These are phyloP conservation scores for Ephemerocybe angulata DNA, from an alignment of 768 basidiomycete species.

Conservation along the genomic window DNA sequence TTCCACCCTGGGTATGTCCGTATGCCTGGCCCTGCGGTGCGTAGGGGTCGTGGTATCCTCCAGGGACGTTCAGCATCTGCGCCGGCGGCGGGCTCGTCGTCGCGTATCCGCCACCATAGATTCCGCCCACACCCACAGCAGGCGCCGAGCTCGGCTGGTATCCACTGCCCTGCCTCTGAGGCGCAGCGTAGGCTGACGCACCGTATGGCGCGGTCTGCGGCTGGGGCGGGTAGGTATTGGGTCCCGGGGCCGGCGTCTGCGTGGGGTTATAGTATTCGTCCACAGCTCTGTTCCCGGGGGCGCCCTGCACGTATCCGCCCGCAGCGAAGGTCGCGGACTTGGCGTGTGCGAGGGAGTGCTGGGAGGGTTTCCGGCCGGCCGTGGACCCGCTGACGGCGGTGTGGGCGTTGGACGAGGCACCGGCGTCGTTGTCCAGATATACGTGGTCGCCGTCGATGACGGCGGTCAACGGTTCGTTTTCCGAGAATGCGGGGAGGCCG, in stretches of 20 bases:
- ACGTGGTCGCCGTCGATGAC: constrained; percentile 55
- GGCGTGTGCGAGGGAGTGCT: no score
- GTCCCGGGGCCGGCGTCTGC: constrained; percentile 29
- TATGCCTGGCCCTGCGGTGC: constrained; percentile 39
- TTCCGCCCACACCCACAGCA: constrained; percentile 10
- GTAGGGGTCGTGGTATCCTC: constrained; percentile 35
- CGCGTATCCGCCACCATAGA: constrained; percentile 7
- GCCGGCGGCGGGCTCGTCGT: constrained; percentile 27
- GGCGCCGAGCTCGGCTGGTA: constrained; percentile 16
- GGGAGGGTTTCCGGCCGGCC: neutral
- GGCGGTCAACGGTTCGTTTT: constrained; percentile 67
- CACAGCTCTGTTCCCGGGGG: constrained; percentile 63
- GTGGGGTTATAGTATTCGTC: constrained; percentile 64
- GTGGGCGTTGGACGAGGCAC: neutral
- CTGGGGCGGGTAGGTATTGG: constrained; percentile 43
- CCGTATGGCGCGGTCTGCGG: constrained; percentile 34
- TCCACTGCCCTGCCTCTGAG: constrained; percentile 18
- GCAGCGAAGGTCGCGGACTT: constrained; percentile 28
- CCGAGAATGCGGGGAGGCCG: constrained; percentile 74
- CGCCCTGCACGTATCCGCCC: constrained; percentile 63
- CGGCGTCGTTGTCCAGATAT: constrained; percentile 49
- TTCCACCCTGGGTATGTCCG: constrained; percentile 50
- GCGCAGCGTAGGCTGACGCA: constrained; percentile 12
- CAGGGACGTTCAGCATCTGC: constrained; percentile 33
- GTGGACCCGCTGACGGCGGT: no score